These are phyloP conservation scores for Trichoderma citrinoviride DNA, from an alignment of 2,329 filamentous ascomycete genomes.

Conservation along the genomic window DNA sequence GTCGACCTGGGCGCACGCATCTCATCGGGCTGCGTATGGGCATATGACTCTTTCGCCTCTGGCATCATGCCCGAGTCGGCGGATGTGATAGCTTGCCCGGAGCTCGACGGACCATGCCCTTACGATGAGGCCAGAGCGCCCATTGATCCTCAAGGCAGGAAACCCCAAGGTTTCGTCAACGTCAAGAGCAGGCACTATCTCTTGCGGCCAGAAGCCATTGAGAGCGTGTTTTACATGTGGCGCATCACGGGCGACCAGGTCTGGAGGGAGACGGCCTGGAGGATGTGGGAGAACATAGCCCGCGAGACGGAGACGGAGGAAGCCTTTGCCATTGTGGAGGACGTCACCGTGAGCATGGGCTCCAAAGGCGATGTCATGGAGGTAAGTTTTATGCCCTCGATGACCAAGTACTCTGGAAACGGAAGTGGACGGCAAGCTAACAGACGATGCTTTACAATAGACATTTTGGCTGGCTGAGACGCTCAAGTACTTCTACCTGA, in stretches of 20 bases:
- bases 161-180: constrained; percentile 58
- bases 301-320: constrained; percentile 43
- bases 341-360: constrained; percentile 35
- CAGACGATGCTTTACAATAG: constrained; percentile 27
- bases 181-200: constrained; percentile 44
- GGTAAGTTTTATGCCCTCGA: constrained; percentile 32
- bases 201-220: constrained; percentile 51
- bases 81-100: constrained; percentile 38
- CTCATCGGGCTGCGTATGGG: constrained; percentile 54
- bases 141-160: constrained; percentile 23
- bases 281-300: constrained; percentile 47
- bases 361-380: constrained; percentile 61
- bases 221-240: constrained; percentile 53
- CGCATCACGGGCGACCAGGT: constrained; percentile 47
- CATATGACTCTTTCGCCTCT: constrained; percentile 48
- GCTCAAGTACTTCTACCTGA: constrained; percentile 73
- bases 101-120: constrained; percentile 37
- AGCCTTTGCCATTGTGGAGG: constrained; percentile 43
- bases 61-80: constrained; percentile 56
- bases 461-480: constrained; percentile 75
- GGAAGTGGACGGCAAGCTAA: neutral
- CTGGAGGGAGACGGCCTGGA: constrained; percentile 47
- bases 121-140: constrained; percentile 32
- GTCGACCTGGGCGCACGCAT: constrained; percentile 48
- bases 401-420: too few species aligned